Base-by-base conservation (phyloP, 139 green algal species). In the Picocystis salinarum region DNA sequence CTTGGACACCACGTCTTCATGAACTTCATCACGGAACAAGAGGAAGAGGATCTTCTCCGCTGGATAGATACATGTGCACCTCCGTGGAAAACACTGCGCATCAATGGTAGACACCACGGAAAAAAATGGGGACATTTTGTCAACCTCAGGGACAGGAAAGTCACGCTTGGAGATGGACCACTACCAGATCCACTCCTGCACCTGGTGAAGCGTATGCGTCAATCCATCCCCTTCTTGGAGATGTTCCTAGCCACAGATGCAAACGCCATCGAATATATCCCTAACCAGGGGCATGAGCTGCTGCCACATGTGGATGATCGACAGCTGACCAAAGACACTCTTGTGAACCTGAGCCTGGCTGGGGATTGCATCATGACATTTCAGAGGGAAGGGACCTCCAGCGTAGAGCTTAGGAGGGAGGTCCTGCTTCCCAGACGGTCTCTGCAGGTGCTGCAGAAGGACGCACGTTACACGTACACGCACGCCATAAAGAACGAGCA, bases 1-100 rank as follows among this genome's bases (percentile, higher is more conserved):
- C 23, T 29, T 4, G 49, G 49, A 23, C 49, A 57, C 17, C 22
- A 49, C 33, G n/a, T 48, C 2, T n/a, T 48, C 4, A 6, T 17
- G 3, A 28, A 57, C 23, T 57, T 57, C 27, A 49, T 57, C 40
- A 39, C 49, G 5, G 40, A 41, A 23, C 40, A 57, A 18, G 49
- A 57, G 28, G 49, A 57, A 30, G 3, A 2, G 9, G 40, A 9
- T 22, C 28, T 57, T 3, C 11, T 57, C 22, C 2, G 13, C 5
- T 37, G 11, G 3, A 4, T 57, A 6, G 40, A 57, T 29, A 29
- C 31, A n/a, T n/a, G n/a, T n/a, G n/a, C n/a, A n/a, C n/a, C n/a
- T n/a, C n/a, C n/a, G n/a, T n/a, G n/a, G n/a, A n/a, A n/a, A n/a
- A n/a, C n/a, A n/a, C n/a, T n/a, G n/a, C n/a, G n/a, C n/a, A n/a